Conservation (phyloP, 805 yeast genomes). For the Lachancea nothofagi region DNA sequence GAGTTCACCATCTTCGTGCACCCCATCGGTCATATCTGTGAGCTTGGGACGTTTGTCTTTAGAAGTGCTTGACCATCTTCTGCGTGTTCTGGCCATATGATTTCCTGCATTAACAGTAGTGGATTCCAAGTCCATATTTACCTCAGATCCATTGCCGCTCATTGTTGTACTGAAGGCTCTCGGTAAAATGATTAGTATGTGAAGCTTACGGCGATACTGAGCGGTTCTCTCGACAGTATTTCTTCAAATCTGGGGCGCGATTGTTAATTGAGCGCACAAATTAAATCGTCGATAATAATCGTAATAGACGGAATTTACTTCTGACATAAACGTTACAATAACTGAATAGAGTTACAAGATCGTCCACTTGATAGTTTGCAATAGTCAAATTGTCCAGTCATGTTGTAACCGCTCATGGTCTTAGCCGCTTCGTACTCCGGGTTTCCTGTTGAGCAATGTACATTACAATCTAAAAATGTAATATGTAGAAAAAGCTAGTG, state of each 20-base stretch:
- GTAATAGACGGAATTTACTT: no score
- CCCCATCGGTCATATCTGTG: constrained; percentile 43
- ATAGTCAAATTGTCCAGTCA: no score
- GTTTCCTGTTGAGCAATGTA: constrained; percentile 9
- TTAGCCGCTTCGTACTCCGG: neutral
- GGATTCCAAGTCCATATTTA: neutral
- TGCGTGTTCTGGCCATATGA: constrained; percentile 49
- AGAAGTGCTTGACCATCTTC: constrained; percentile 40
- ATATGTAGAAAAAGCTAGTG: constrained; percentile 11
- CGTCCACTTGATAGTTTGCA: no score
- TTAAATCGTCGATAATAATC: no score
- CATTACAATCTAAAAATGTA: constrained; percentile 14
- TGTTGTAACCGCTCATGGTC: neutral
- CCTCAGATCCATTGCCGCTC: neutral
- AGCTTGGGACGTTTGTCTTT: constrained; percentile 12
- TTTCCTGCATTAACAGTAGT: constrained; percentile 41
- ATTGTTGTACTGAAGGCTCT: no score
- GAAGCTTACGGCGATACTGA: no score
- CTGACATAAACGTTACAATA: no score
- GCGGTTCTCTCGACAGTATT: no score
- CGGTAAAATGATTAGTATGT: no score
- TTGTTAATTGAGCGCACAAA: no score
- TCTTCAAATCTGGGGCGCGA: no score
- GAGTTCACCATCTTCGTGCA: constrained; percentile 44
- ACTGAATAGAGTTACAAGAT: no score